Conservation (phyloP, 345 rosid species). For the Hibiscus syriacus region DNA sequence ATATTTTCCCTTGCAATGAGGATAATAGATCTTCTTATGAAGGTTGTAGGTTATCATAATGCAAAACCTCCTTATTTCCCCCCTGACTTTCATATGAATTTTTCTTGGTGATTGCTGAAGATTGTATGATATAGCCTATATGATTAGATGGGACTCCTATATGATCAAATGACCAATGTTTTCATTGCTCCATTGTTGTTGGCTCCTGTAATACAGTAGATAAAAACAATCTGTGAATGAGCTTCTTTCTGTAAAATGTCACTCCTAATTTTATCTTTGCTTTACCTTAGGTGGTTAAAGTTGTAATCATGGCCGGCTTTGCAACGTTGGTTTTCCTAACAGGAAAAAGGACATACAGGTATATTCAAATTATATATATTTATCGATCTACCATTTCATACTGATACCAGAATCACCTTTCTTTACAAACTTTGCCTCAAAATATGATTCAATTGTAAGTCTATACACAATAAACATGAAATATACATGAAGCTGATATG, state of each 20-base stretch:
- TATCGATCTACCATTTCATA: too few species aligned
- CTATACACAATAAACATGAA: background rate
- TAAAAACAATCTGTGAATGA: too few species aligned
- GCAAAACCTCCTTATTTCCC: background rate
- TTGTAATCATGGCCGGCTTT: background rate
- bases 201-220: too few species aligned
- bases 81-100: too few species aligned
- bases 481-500: background rate
- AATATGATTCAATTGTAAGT: background rate
- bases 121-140: too few species aligned
- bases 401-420: too few species aligned
- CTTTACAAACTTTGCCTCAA: background rate
- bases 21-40: too few species aligned
- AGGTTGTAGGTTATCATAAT: background rate
- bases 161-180: background rate
- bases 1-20: background rate
- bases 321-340: background rate
- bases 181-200: too few species aligned
- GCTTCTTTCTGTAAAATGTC: background rate
- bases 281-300: constrained; percentile 29
- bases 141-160: background rate
- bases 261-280: background rate
- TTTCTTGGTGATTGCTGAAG: too few species aligned
- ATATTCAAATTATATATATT: too few species aligned
- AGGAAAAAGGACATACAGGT: too few species aligned